Evolutionary conservation across 768 basidiomycete genomes (phyloP).

Genomic region (Suillus luteus): DNA sequence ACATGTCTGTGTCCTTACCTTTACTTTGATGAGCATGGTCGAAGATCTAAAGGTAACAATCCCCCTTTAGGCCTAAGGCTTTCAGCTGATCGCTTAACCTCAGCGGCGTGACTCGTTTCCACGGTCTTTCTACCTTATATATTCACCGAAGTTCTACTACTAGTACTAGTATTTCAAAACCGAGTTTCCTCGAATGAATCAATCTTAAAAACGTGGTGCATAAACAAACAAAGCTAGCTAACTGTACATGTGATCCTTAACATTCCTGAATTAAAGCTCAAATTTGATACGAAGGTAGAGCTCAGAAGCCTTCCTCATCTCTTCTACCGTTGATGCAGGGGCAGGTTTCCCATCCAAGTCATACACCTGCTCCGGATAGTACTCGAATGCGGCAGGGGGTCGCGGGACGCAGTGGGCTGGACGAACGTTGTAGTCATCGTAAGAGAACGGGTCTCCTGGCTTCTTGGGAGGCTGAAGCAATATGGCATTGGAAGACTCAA

Average conservation of each 20-base stretch:
- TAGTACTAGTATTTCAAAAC: too few relatives aligned
- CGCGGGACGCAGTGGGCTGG: slow-evolving; percentile 41
- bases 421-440: slow-evolving; percentile 55
- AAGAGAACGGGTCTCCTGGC: slow-evolving; percentile 41
- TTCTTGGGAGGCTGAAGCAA: slow-evolving; percentile 42
- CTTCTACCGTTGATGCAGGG: slow-evolving; percentile 33
- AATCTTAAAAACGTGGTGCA: background rate
- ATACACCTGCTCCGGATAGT: slow-evolving; percentile 36
- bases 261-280: slow-evolving; percentile 17
- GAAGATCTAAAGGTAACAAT: background rate
- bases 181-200: too few relatives aligned
- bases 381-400: slow-evolving; percentile 42
- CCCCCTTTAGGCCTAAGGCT: background rate
- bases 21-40: slow-evolving; percentile 87
- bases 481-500: slow-evolving; percentile 59
- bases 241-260: background rate
- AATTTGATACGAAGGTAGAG: slow-evolving; percentile 40
- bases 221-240: background rate
- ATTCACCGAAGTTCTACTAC: too few relatives aligned
- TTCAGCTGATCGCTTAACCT: background rate
- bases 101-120: slow-evolving; percentile 2
- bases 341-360: slow-evolving; percentile 36
- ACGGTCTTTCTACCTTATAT: background rate
- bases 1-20: slow-evolving; percentile 49
- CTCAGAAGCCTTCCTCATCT: slow-evolving; percentile 43